These are phyloP conservation scores for Monilinia vaccinii-corymbosi DNA, from an alignment of 2,329 filamentous ascomycete species.

Conservation along the genomic window DNA sequence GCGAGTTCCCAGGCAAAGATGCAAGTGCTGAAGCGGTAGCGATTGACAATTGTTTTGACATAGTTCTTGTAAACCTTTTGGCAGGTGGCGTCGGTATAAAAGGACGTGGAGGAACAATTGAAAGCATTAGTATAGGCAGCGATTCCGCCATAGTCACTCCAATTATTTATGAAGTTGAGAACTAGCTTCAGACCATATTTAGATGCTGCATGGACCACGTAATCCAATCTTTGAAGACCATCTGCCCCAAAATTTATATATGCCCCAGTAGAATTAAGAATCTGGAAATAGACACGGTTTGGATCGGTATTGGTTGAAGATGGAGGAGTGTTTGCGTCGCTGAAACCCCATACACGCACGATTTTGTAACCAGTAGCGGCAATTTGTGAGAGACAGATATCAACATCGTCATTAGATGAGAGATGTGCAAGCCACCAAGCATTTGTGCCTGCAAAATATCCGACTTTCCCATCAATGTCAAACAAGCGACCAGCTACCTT, in stretches of 20 bases:
- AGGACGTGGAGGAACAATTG: conserved; percentile 41
- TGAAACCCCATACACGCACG: conserved; percentile 46
- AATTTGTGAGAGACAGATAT: conserved; percentile 23
- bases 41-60: conserved; percentile 47
- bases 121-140: conserved; percentile 47
- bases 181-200: conserved; percentile 51
- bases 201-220: conserved; percentile 51
- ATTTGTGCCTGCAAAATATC: conserved; percentile 46
- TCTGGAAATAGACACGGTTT: conserved; percentile 38
- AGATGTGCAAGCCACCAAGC: conserved; percentile 47
- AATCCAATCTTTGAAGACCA: conserved; percentile 56
- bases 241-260: conserved; percentile 55
- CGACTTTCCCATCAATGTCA: conserved; percentile 35
- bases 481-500: conserved; percentile 30
- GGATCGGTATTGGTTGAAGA: conserved; percentile 18
- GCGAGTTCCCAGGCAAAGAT: conserved; percentile 61
- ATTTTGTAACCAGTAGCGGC: conserved; percentile 43
- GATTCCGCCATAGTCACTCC: conserved; percentile 58
- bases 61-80: conserved; percentile 50
- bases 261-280: conserved; percentile 37
- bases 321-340: conserved; percentile 5
- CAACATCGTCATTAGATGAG: conserved; percentile 45
- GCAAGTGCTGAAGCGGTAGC: conserved; percentile 49
- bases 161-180: conserved; percentile 58
- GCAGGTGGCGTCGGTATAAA: conserved; percentile 46